phyloP scores from a whole-genome alignment of 768 basidiomycete species.

The Hericium erinaceus region DNA sequence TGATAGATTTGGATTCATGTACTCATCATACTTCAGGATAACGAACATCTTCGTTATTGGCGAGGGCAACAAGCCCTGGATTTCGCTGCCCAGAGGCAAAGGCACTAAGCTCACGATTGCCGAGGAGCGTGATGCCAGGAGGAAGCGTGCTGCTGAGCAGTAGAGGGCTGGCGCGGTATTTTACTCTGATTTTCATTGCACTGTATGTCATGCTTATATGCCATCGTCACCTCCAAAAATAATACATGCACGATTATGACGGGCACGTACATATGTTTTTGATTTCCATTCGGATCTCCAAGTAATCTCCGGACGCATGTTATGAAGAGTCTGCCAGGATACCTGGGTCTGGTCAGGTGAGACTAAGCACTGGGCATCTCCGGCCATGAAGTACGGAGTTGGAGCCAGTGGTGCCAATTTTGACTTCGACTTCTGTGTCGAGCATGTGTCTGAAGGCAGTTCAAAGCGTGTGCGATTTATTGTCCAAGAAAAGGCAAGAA shows the following conservation, averaged over 20 bases:
- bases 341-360: too few species aligned
- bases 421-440: too few species aligned
- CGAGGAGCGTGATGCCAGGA: constrained; percentile 89
- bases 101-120: constrained; percentile 96
- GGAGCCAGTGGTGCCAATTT: too few species aligned
- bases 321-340: too few species aligned
- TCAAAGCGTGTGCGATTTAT: too few species aligned
- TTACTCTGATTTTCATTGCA: constrained; percentile 2
- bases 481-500: too few species aligned
- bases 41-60: constrained; percentile 98
- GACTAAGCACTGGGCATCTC: too few species aligned
- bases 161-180: constrained; percentile 25
- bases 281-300: too few species aligned
- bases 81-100: constrained; percentile 96
- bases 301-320: too few species aligned
- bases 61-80: constrained; percentile 90
- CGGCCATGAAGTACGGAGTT: too few species aligned
- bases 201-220: constrained; percentile 24
- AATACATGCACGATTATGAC: constrained; percentile 7
- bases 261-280: not conserved
- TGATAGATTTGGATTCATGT: not conserved
- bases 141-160: constrained; percentile 70
- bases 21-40: constrained; percentile 40
- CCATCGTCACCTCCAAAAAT: constrained; percentile 11
- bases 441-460: too few species aligned